Evolutionary conservation across 1,284 basidiomycete species (phyloP).

Genomic region (Austroboletus novae-zelandiae): DNA sequence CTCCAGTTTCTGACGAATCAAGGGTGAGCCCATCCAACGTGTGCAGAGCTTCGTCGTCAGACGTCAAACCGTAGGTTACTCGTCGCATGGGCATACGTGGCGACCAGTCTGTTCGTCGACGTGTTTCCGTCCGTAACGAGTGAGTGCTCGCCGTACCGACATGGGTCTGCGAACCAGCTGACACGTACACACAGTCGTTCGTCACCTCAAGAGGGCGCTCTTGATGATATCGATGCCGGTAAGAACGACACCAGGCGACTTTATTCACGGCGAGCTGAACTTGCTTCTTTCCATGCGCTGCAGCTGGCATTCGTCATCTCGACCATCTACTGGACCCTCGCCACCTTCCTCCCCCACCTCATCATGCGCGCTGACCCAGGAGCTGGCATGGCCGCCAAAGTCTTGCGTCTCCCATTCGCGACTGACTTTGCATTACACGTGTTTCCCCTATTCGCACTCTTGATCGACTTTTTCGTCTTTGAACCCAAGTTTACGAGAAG

Average conservation of each 20-base stretch:
- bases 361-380: constrained; percentile 43
- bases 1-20: constrained; percentile 76
- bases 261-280: constrained; percentile 5
- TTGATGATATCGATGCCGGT: constrained; percentile 32
- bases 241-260: neutral
- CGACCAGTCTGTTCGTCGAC: constrained; percentile 24
- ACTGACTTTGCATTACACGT: constrained; percentile 71
- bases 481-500: constrained; percentile 58
- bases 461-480: constrained; percentile 70
- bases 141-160: constrained; percentile 6
- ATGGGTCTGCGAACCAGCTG: constrained; percentile 1
- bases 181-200: constrained; percentile 10
- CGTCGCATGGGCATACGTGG: constrained; percentile 31
- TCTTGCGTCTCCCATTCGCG: constrained; percentile 50
- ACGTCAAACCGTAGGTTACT: constrained; percentile 12
- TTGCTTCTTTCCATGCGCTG: neutral
- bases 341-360: constrained; percentile 50
- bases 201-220: constrained; percentile 19
- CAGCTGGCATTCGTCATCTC: constrained; percentile 69
- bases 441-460: constrained; percentile 55
- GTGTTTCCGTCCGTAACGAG: constrained; percentile 20
- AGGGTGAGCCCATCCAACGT: constrained; percentile 47
- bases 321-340: constrained; percentile 69
- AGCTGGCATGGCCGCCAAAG: constrained; percentile 24
- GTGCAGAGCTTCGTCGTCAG: neutral